These are phyloP conservation scores for Fragaria ananassa DNA, from an alignment of 306 rosid genomes.

Conservation along the genomic window DNA sequence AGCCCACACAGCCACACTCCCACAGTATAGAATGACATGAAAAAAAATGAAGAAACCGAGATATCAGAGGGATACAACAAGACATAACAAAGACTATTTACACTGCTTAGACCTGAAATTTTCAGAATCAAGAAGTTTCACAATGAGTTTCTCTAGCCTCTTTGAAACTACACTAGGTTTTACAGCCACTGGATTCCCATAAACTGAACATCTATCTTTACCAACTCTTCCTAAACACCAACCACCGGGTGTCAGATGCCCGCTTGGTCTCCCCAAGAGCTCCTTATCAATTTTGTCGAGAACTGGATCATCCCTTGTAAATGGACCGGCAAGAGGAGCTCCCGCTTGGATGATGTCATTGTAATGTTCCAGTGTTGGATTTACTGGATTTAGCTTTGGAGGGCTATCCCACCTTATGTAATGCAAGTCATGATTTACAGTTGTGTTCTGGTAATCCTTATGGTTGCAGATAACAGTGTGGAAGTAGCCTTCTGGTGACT, in stretches of 20 bases:
- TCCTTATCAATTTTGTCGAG: constrained; percentile 64
- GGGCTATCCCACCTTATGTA: constrained; percentile 69
- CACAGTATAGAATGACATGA: too few relatives aligned
- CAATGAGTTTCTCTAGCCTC: constrained; percentile 71
- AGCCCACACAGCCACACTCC: too few relatives aligned
- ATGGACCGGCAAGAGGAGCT: constrained; percentile 66
- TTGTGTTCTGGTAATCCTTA: constrained; percentile 89
- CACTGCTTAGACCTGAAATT: constrained; percentile 82
- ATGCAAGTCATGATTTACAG: constrained; percentile 73
- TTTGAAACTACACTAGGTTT: constrained; percentile 58
- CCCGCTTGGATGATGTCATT: constrained; percentile 65
- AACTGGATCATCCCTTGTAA: constrained; percentile 57
- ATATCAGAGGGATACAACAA: too few relatives aligned
- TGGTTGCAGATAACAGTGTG: constrained; percentile 85
- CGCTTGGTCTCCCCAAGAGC: constrained; percentile 49
- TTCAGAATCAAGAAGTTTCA: constrained; percentile 66
- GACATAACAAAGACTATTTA: constrained; percentile 34
- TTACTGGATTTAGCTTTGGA: constrained; percentile 61
- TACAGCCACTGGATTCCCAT: constrained; percentile 52
- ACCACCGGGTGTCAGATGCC: constrained; percentile 63
- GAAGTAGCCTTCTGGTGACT: constrained; percentile 86
- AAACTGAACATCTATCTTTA: constrained; percentile 47
- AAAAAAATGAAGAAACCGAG: not conserved
- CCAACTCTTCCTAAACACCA: constrained; percentile 58
- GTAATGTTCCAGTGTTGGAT: constrained; percentile 54